Base-by-base conservation (phyloP, 179 eudicot species). In the Silene noctiflora region DNA sequence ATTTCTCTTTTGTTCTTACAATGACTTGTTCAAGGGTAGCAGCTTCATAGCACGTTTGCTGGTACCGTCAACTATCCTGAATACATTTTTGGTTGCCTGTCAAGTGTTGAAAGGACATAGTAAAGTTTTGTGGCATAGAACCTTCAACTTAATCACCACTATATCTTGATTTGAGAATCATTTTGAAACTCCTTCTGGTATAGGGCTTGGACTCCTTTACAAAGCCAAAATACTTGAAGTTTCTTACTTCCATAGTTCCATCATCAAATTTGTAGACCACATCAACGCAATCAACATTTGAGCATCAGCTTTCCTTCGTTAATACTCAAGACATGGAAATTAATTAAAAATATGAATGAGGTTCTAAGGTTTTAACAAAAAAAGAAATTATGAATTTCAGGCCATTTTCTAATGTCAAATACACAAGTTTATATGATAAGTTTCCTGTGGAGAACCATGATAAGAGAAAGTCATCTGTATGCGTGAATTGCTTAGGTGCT, bases 321-420 rank as follows among this genome's bases (percentile, higher is more conserved):
- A 35, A 8, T 71, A 17, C 62, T 71, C 20, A 46, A 48, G 12
- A 71, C 4, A 29, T 53, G 44, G 21, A 10, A 69, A 69, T 14
- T 69, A 16, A 69, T 4, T 69, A 69, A 20, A 55, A 71, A 25
- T 56, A 13, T 25, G 39, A 55, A 29, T 55, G 74, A 71, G 60
- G n/a, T 69, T 33, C 11, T 69, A 70, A 59, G 79, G 58, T 69
- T 20, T 69, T 13, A 42, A 39, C 63, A 25, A 69, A 70, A 22
- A 55, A 17, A 13, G 14, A 27, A 25, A 29, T 77, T 33, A 21
- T 76, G 20, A 24, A 60, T 55, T 2, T 39, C 61, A 70, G 29
- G 68, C 48, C 63, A 62, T 48, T 22, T 13, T 58, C 3, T 21
- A 3, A 46, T 60, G 22, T 48, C 58, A 68, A 39, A 42, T 60